Percentiles rank a stretch among this genome's conserved stretches.
Conservation (phyloP, 2,329 filamentous ascomycete genomes). For the Helotiales sp. region DNA sequence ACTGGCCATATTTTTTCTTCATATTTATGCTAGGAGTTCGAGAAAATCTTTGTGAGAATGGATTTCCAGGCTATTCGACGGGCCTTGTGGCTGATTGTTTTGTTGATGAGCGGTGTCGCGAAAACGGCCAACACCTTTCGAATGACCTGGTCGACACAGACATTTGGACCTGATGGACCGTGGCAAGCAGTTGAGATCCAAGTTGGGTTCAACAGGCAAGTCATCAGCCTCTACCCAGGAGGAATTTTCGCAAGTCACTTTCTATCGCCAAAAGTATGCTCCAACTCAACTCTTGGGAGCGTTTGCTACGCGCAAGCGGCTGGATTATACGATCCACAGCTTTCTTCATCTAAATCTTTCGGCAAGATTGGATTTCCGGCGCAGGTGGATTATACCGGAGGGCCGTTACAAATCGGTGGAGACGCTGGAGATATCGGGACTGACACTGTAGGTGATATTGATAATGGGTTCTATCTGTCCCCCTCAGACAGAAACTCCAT, state of each 20-base stretch:
- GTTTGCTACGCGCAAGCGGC: conserved; percentile 16
- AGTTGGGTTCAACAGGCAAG: conserved; percentile 26
- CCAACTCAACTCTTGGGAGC: conserved; percentile 4
- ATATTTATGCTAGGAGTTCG: too few relatives aligned
- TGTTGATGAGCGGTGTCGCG: too few relatives aligned
- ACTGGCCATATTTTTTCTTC: too few relatives aligned
- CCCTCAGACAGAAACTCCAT: too few relatives aligned
- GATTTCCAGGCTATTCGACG: too few relatives aligned
- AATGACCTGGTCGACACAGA: conserved; percentile 27
- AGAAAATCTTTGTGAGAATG: too few relatives aligned
- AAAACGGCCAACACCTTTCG: background rate
- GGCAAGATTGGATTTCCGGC: background rate
- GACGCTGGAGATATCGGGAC: too few relatives aligned
- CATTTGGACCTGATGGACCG: conserved; percentile 31
- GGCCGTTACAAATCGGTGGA: too few relatives aligned
- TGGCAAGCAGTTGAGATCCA: conserved; percentile 32
- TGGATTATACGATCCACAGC: conserved; percentile 13
- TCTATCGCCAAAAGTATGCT: conserved; percentile 25
- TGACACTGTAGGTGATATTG: too few relatives aligned
- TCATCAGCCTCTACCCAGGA: conserved; percentile 25
- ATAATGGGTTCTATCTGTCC: too few relatives aligned
- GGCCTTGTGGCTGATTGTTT: too few relatives aligned
- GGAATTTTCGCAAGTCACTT: conserved; percentile 25
- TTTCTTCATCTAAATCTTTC: conserved; percentile 10
- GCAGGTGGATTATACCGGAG: too few relatives aligned